Base-by-base conservation (phyloP, 805 yeast genomes). In the Nakazawaea anatomiae region DNA sequence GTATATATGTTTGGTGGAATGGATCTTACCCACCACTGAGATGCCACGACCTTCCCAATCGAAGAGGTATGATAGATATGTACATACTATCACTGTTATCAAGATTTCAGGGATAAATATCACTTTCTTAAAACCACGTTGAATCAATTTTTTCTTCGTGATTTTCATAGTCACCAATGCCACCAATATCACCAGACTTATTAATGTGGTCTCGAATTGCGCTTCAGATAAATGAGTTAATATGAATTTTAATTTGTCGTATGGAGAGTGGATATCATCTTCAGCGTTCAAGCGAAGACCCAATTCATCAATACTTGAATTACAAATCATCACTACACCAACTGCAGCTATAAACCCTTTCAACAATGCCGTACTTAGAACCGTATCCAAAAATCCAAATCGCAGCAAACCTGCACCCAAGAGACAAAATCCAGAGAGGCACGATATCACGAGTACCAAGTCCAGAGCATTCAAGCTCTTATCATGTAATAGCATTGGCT, bases 301-400 rank as follows among this genome's bases (percentile, higher is more conserved):
- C 39, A 91, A 66, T 64, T 85, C 86, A 2, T 86, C 79, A 10
- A 89, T 80, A 9, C 79, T 59, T 2, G 96, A 84, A 62, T 88
- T 90, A 46, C 85, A 71, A 32, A 90, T 76, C 89, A 90, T 89
- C 7, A 89, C 83, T 25, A 86, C 56, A 12, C 96, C 97, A 53
- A 90, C 89, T 4, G 94, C 94, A 10, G 89, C 82, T 40, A 90
- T 80, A 60, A 90, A 90, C 0, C 97, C 97, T 54, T 89, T 75
- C 10, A 90, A 67, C 34, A 90, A 68, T 0, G 96, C 82, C 28
- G 88, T 78, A 39, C 94, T 85, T 46, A 90, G 70, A 2, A 90
- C 86, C 53, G 83, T 85, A 58, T 89, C 96, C 44, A 90, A 70
- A 62, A 84, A 91, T 0, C 98, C 98, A 57, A 88, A 82, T 39